Evolutionary conservation across 441 rosid species (phyloP).

Genomic region (Pelargonium cotyledonis): DNA sequence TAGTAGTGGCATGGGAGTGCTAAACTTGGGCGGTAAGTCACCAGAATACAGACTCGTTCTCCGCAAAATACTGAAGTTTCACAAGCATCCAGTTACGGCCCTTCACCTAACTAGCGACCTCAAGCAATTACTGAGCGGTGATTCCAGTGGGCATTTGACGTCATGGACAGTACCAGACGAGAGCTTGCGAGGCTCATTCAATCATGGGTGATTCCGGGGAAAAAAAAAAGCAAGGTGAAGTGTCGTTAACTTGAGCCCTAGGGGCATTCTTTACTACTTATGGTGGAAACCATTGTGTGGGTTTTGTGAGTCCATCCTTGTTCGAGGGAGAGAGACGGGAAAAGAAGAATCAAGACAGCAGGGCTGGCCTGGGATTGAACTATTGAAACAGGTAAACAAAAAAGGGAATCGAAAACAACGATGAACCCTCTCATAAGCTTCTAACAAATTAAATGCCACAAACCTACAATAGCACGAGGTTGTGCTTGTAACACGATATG

Average conservation of each 20-base stretch:
- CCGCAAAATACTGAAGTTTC: slow-evolving; percentile 78
- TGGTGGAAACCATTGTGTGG: neutral
- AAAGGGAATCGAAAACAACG: no score
- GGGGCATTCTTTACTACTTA: neutral
- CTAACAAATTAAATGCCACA: slow-evolving; percentile 7
- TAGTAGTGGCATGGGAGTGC: slow-evolving; percentile 44
- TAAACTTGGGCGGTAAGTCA: slow-evolving; percentile 52
- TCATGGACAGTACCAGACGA: slow-evolving; percentile 92
- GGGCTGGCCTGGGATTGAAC: slow-evolving; percentile 18
- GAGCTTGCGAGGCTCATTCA: slow-evolving; percentile 52
- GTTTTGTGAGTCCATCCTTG: neutral
- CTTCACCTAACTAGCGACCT: slow-evolving; percentile 69
- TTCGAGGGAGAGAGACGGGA: neutral
- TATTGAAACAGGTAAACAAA: no score
- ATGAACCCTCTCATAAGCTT: no score
- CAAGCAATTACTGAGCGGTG: slow-evolving; percentile 95
- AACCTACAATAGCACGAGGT: slow-evolving; percentile 1
- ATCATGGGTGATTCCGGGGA: slow-evolving; percentile 34
- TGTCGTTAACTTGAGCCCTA: slow-evolving; percentile 11
- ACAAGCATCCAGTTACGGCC: slow-evolving; percentile 86
- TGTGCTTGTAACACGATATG: neutral
- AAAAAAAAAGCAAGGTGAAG: slow-evolving; percentile 16
- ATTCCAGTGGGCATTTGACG: slow-evolving; percentile 72
- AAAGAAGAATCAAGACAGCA: neutral
- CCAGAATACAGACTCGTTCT: slow-evolving; percentile 88